Evolutionary conservation across 2,329 filamentous ascomycete species (phyloP).

Genomic region (Metarhizium sp.): DNA sequence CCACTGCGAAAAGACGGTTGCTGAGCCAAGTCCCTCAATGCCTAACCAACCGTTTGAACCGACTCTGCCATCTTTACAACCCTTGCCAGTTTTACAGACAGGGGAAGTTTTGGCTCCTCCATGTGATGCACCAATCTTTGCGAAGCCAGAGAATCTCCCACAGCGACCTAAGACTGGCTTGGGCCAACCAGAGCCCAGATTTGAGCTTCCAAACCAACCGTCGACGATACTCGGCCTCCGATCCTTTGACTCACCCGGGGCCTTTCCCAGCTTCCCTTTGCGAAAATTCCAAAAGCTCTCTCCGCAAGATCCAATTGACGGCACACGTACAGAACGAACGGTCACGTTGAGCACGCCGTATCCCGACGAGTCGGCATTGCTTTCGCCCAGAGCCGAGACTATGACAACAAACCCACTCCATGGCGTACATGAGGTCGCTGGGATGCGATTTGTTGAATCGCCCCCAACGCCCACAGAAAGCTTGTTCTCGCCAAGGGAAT

Average conservation of each 20-base stretch:
- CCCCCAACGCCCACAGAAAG: slow-evolving; percentile 42
- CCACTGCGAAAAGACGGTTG: slow-evolving; percentile 21
- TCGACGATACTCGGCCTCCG: slow-evolving; percentile 26
- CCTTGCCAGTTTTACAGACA: not conserved
- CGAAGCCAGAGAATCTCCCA: slow-evolving; percentile 7
- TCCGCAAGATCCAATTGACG: slow-evolving; percentile 7
- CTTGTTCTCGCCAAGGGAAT: slow-evolving; percentile 43
- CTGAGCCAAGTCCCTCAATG: not conserved
- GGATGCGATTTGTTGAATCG: slow-evolving; percentile 43
- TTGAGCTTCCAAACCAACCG: slow-evolving; percentile 10
- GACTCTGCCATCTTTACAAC: not conserved
- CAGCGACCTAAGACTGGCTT: slow-evolving; percentile 27
- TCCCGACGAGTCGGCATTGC: slow-evolving; percentile 43
- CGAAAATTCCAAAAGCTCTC: slow-evolving; percentile 4
- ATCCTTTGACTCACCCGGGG: slow-evolving; percentile 13
- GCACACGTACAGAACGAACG: slow-evolving; percentile 21
- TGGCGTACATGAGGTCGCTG: slow-evolving; percentile 30
- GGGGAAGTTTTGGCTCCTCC: not conserved
- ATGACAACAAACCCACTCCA: slow-evolving; percentile 63
- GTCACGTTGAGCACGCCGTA: slow-evolving; percentile 24
- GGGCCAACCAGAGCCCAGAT: slow-evolving; percentile 7
- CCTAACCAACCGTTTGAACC: not conserved
- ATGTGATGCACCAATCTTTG: slow-evolving; percentile 10
- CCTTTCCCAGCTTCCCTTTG: slow-evolving; percentile 4
- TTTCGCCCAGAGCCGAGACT: slow-evolving; percentile 63